A percentile compares a stretch with the other conserved stretches of the same genome.
Conservation (phyloP, 2,329 filamentous ascomycete species). For the Hymenoscyphus albidus region DNA sequence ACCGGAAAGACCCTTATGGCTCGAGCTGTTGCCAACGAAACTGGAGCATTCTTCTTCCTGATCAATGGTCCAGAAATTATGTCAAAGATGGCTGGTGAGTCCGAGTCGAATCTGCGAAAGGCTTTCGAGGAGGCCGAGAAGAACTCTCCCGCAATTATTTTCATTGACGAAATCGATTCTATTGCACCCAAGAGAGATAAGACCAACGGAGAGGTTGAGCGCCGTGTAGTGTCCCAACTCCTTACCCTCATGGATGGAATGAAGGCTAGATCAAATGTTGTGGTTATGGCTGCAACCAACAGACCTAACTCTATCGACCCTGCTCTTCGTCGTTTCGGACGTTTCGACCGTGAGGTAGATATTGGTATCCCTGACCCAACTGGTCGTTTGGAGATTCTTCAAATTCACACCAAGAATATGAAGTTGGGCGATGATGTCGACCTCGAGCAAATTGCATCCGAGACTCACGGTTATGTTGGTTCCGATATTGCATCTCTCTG, state of each 20-base stretch:
- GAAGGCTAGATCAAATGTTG: slow-evolving; percentile 98
- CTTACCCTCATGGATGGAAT: slow-evolving; percentile 98
- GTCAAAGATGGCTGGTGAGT: slow-evolving; percentile 99
- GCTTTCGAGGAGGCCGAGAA: slow-evolving; percentile 99
- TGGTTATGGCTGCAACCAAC: slow-evolving; percentile 99
- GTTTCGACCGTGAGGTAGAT: slow-evolving; percentile 98
- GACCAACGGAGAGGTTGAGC: slow-evolving; percentile 98
- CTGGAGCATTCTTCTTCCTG: slow-evolving; percentile 97
- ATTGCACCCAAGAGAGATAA: slow-evolving; percentile 99
- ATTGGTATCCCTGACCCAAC: slow-evolving; percentile 98
- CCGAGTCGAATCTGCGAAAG: slow-evolving; percentile 95
- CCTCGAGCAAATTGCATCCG: slow-evolving; percentile 90
- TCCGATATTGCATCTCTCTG: slow-evolving; percentile 97
- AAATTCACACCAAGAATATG: slow-evolving; percentile 99
- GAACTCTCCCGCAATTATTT: slow-evolving; percentile 98
- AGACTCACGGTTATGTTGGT: slow-evolving; percentile 98
- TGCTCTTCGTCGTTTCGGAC: slow-evolving; percentile 93
- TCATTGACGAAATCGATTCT: slow-evolving; percentile 99
- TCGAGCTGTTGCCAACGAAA: slow-evolving; percentile 97
- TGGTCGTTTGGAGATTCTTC: slow-evolving; percentile 95
- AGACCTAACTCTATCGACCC: slow-evolving; percentile 98
- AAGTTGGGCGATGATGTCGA: slow-evolving; percentile 97
- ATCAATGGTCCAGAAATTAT: slow-evolving; percentile 99
- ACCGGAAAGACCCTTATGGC: slow-evolving; percentile 99
- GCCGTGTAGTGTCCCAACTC: slow-evolving; percentile 95